Base-by-base conservation (phyloP, 2,329 filamentous ascomycete species). In the Albifimbria verrucaria region DNA sequence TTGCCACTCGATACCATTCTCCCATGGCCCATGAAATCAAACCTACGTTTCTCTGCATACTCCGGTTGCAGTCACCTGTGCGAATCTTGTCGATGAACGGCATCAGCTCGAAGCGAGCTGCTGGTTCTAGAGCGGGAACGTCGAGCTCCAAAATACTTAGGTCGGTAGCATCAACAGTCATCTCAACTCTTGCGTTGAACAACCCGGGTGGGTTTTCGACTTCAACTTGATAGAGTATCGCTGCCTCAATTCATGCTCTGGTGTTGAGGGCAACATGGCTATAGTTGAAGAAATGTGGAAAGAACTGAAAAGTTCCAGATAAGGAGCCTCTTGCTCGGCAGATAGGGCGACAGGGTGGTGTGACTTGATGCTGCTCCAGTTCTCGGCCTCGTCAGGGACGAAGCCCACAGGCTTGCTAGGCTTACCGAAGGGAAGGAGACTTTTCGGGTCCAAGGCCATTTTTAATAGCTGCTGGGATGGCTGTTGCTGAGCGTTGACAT, bases 281-380 rank as follows among this genome's bases (percentile, higher is more conserved):
- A 84, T 72, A 1, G 71, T 77, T 0, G 84, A 86, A 0, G 77
- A 76, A 53, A 89, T 85, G 0, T 74, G 75, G 15, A 94, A 77
- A 0, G 87, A 83, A 1, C 83, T 88, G 61, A 94, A 91, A 9
- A 87, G 77, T 45, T 87, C 81, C 0, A 92, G 76, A 58, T 87
- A 91, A 0, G 87, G 83, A 2, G 88, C 70, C 48, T 88, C 82
- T 55, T 92, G 82, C 1, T 78, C 74, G 2, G 87, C 77, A 1
- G 81, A 77, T 71, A 92, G 76, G 1, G 77, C 76, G 2, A 84
- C 63, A 0, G 87, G 90, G 49, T 82, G 79, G 62, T 92, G 89
- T 1, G 87, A 89, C 49, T 67, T 70, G 55, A 74, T 66, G 7
- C 79, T 72, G 0, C 80, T 66, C 2, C 72, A 62, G 4, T 73